Evolutionary conservation across 192 early-diverging fungal genomes (phyloP).

Genomic region (Coemansia sp.): DNA sequence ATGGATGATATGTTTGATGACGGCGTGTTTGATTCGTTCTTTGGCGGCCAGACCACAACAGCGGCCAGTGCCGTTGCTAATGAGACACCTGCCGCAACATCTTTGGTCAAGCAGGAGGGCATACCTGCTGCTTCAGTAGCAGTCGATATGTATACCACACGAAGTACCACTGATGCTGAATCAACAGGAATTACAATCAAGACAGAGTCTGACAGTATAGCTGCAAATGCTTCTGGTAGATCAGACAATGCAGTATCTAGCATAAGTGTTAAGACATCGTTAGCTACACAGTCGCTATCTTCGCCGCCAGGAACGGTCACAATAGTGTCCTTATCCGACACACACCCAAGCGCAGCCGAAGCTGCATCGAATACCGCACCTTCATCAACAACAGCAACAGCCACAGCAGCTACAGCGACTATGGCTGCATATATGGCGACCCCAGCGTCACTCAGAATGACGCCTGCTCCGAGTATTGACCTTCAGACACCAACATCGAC

Average conservation of each 20-base stretch:
- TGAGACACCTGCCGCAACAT: background rate
- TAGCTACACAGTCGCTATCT: conserved; percentile 17
- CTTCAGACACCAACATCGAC: conserved; percentile 37
- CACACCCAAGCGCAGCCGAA: conserved; percentile 22
- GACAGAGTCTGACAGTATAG: background rate
- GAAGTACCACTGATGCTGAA: background rate
- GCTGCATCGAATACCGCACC: conserved; percentile 2
- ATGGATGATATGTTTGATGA: conserved; percentile 47
- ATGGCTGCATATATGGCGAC: conserved; percentile 34
- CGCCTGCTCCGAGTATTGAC: conserved; percentile 39
- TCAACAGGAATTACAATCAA: background rate
- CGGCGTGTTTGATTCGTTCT: conserved; percentile 46
- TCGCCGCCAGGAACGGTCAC: conserved; percentile 38
- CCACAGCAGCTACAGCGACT: conserved; percentile 10
- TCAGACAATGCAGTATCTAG: background rate
- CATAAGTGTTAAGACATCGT: background rate
- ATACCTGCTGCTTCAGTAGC: background rate
- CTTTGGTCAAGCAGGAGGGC: background rate
- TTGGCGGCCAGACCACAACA: conserved; percentile 26
- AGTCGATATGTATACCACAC: background rate
- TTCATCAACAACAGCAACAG: conserved; percentile 25
- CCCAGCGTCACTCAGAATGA: conserved; percentile 39
- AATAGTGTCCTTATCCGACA: conserved; percentile 19
- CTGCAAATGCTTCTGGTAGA: background rate
- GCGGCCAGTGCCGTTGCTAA: background rate